Evolutionary conservation across 352 stramenopile genomes (phyloP).

Genomic region (Phytophthora litchii): DNA sequence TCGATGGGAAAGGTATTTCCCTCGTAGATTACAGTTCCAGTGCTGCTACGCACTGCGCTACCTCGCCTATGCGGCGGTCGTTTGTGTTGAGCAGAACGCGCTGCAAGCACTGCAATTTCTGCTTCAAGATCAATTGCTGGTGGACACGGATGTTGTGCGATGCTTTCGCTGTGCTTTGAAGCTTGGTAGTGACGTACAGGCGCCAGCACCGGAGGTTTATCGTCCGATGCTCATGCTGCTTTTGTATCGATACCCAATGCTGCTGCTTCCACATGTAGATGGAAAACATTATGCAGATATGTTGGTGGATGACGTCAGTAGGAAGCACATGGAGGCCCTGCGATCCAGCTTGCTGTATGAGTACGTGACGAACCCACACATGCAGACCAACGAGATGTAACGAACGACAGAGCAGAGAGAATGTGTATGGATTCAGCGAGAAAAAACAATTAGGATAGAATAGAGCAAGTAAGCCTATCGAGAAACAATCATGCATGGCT

Average conservation of each 20-base stretch:
- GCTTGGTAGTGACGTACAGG: constrained; percentile 37
- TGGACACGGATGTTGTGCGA: constrained; percentile 45
- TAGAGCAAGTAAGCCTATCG: constrained; percentile 17
- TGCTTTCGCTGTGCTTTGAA: constrained; percentile 43
- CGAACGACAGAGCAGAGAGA: constrained; percentile 5
- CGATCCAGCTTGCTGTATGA: constrained; percentile 63
- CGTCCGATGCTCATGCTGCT: constrained; percentile 49
- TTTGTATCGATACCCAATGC: constrained; percentile 29
- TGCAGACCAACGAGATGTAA: neutral
- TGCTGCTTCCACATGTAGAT: constrained; percentile 33
- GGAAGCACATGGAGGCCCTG: constrained; percentile 39
- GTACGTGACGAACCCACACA: constrained; percentile 39
- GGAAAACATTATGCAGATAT: constrained; percentile 8
- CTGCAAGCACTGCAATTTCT: constrained; percentile 41
- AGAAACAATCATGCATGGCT: constrained; percentile 3
- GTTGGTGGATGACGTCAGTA: neutral
- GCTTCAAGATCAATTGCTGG: constrained; percentile 32
- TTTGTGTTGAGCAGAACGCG: constrained; percentile 52
- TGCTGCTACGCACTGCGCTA: constrained; percentile 50
- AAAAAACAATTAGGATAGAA: constrained; percentile 36
- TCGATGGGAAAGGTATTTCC: constrained; percentile 39
- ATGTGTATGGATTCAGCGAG: constrained; percentile 12
- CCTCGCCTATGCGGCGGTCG: constrained; percentile 42
- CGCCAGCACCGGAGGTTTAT: constrained; percentile 36
- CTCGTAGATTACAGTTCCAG: constrained; percentile 26